Evolutionary conservation across 2,329 filamentous ascomycete genomes (phyloP).

Genomic region (Alternaria alternata): DNA sequence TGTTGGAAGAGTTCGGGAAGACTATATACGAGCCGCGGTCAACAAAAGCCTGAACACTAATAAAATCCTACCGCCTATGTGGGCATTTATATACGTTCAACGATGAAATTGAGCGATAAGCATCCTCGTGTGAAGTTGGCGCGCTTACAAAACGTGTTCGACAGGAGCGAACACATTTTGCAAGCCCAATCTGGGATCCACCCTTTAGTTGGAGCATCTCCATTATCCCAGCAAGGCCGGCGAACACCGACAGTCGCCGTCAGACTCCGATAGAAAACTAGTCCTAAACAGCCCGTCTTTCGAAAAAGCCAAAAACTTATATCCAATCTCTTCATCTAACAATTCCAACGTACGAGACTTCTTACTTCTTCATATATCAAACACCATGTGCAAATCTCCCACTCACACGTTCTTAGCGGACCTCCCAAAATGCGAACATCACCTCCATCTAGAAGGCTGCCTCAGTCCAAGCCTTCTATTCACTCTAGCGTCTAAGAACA

Average conservation of each 20-base stretch:
- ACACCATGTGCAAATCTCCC: conserved; percentile 29
- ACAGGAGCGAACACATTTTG: neutral
- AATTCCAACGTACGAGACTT: neutral
- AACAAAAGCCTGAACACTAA: neutral
- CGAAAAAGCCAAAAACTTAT: neutral
- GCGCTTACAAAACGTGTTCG: neutral
- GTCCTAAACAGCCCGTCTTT: neutral
- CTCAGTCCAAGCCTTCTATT: conserved; percentile 76
- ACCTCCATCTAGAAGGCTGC: conserved; percentile 81
- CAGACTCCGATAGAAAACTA: conserved; percentile 2
- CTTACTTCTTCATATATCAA: neutral
- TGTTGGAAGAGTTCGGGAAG: conserved; percentile 22
- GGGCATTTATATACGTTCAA: neutral
- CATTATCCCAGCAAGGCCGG: conserved; percentile 6
- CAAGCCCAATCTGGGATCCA: neutral
- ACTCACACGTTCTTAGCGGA: conserved; percentile 31
- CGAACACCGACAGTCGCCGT: conserved; percentile 9
- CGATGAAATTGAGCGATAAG: neutral
- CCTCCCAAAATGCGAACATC: conserved; percentile 83
- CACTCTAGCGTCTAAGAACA: conserved; percentile 71
- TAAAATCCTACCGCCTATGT: neutral
- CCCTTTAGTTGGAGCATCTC: neutral
- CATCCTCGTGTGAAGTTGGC: neutral
- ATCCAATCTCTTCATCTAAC: neutral
- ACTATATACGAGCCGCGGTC: neutral